phyloP scores from a whole-genome alignment of 352 stramenopile genomes.

The Phytophthora kernoviae region DNA sequence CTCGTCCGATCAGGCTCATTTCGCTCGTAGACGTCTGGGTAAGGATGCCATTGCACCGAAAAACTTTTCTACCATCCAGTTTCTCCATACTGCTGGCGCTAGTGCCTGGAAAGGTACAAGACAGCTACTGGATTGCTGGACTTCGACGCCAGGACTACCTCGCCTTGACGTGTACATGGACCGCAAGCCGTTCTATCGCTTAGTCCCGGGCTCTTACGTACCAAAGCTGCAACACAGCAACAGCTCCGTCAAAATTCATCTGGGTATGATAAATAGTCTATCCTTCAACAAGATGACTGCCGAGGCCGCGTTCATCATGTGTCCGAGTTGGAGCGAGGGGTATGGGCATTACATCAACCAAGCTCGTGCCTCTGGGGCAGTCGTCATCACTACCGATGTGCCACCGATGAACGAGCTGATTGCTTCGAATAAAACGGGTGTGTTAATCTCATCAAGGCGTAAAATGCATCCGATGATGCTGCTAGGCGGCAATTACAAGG shows the following conservation, averaged over 20 bases:
- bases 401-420: conserved; percentile 74
- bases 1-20: conserved; percentile 39
- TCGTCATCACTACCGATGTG: conserved; percentile 55
- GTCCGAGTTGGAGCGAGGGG: conserved; percentile 57
- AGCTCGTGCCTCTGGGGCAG: conserved; percentile 44
- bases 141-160: conserved; percentile 44
- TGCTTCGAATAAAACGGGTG: conserved; percentile 14
- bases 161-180: conserved; percentile 45
- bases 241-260: conserved; percentile 38
- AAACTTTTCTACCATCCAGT: conserved; percentile 45
- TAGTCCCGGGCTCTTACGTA: conserved; percentile 18
- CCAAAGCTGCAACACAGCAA: conserved; percentile 17
- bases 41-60: conserved; percentile 25
- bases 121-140: conserved; percentile 61
- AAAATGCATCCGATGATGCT: conserved; percentile 17
- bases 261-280: conserved; percentile 21
- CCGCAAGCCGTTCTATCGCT: conserved; percentile 17
- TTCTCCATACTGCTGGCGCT: conserved; percentile 57
- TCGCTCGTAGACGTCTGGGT: conserved; percentile 23
- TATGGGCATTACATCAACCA: conserved; percentile 81
- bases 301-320: conserved; percentile 58
- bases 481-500: conserved; percentile 26
- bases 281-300: conserved; percentile 51
- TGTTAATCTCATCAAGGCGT: conserved; percentile 15
- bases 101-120: conserved; percentile 58